Percentiles rank a stretch among this genome's conserved stretches.
These are phyloP conservation scores for Chrysopogon serrulatus DNA, from an alignment of 176 grass and related monocot species.

Conservation along the genomic window DNA sequence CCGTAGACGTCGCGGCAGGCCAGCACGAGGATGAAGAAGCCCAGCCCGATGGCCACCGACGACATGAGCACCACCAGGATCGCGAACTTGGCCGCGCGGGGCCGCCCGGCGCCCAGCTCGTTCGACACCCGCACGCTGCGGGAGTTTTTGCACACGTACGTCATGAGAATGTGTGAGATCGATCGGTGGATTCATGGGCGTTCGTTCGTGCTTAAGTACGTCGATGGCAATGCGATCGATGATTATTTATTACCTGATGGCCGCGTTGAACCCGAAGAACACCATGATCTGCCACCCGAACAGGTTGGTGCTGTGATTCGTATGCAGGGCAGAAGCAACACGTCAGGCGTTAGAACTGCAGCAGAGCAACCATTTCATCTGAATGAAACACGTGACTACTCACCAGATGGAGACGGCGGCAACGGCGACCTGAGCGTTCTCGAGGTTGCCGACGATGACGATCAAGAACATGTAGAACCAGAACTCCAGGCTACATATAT, in stretches of 20 bases:
- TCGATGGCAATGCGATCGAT: neutral
- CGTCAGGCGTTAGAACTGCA: neutral
- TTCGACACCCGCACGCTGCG: conserved; percentile 80
- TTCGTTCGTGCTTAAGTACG: neutral
- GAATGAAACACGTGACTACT: neutral
- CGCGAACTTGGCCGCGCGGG: conserved; percentile 56
- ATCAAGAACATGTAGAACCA: conserved; percentile 95
- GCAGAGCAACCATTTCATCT: neutral
- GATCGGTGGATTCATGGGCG: neutral
- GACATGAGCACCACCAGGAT: conserved; percentile 76
- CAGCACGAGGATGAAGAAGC: conserved; percentile 55
- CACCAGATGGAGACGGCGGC: conserved; percentile 84
- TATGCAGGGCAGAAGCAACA: neutral
- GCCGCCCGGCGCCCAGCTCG: conserved; percentile 73
- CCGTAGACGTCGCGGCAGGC: conserved; percentile 61
- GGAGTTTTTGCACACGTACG: neutral
- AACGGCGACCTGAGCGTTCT: conserved; percentile 72
- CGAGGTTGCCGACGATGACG: conserved; percentile 70
- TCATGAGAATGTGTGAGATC: neutral
- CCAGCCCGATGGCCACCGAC: conserved; percentile 41
- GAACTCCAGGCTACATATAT: conserved; percentile 49
- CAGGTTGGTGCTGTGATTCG: conserved; percentile 50
- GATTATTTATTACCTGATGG: conserved; percentile 51
- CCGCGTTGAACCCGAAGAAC: conserved; percentile 92
- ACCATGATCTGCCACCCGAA: conserved; percentile 90